Conservation (phyloP, 225 moss, liverwort and hornwort species). For the Marchantia polymorpha region DNA sequence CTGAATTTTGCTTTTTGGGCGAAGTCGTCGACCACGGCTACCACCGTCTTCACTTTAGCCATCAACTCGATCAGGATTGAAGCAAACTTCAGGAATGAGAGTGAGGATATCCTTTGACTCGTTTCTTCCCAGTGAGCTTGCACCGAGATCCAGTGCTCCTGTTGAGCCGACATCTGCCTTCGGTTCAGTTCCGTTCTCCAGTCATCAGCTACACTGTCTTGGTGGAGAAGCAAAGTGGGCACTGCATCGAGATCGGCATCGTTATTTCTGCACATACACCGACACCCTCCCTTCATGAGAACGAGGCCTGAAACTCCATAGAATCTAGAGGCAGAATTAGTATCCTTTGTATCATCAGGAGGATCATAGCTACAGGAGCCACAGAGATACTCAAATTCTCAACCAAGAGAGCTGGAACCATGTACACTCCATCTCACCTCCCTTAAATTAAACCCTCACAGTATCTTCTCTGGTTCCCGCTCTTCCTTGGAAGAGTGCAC, state of each 20-base stretch:
- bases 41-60: slow-evolving; percentile 43
- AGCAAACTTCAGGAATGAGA: slow-evolving; percentile 45
- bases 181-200: slow-evolving; percentile 29
- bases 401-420: no score
- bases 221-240: not conserved
- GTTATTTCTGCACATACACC: not conserved
- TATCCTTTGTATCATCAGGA: no score
- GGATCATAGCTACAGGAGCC: no score
- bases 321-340: no score
- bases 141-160: slow-evolving; percentile 31
- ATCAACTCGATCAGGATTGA: slow-evolving; percentile 45
- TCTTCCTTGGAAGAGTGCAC: no score
- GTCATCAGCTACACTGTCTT: slow-evolving; percentile 12
- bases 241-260: slow-evolving; percentile 23
- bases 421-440: no score
- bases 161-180: slow-evolving; percentile 14
- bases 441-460: no score
- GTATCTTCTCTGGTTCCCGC: no score
- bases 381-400: no score
- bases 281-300: no score
- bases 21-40: slow-evolving; percentile 42
- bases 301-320: no score
- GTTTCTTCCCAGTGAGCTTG: slow-evolving; percentile 36
- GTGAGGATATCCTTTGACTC: slow-evolving; percentile 35
- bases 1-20: slow-evolving; percentile 36